Conservation (phyloP, 768 basidiomycete genomes). For the Astraeus odoratus region DNA sequence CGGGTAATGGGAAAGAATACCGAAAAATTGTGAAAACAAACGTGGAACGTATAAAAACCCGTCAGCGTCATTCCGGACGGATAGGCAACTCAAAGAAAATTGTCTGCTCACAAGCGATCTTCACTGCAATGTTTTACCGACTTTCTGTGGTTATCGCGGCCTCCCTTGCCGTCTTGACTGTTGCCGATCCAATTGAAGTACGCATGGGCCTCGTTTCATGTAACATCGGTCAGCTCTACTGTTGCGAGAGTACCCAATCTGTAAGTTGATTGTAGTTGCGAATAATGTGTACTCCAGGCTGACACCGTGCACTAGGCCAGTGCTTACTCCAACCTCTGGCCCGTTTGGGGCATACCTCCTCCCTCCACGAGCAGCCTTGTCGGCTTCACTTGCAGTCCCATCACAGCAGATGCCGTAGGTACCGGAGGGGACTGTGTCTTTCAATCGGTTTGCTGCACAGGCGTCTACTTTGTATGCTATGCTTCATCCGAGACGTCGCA, state of each 20-base stretch:
- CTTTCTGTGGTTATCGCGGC: not conserved
- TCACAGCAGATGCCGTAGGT: conserved; percentile 16
- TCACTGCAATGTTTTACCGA: not conserved
- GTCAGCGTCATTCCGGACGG: not conserved
- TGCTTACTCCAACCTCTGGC: not conserved
- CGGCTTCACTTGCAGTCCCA: not conserved
- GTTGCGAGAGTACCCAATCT: not conserved
- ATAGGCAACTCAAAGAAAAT: not conserved
- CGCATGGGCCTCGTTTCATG: not conserved
- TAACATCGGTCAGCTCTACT: not conserved
- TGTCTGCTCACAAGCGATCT: not conserved
- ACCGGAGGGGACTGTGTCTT: conserved; percentile 6
- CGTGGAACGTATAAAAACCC: not conserved
- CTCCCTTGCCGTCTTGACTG: not conserved
- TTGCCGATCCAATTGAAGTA: not conserved
- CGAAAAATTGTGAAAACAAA: too few species aligned
- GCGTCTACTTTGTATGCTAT: not conserved
- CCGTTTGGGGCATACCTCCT: not conserved
- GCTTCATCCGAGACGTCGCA: not conserved
- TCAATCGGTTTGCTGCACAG: not conserved
- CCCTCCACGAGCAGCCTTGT: not conserved
- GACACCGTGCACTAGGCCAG: not conserved
- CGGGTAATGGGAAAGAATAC: too few species aligned
- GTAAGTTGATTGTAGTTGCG: not conserved
- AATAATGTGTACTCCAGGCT: not conserved